phyloP scores from a whole-genome alignment of 495 filamentous ascomycete species.

The Neurospora tetraspora region DNA sequence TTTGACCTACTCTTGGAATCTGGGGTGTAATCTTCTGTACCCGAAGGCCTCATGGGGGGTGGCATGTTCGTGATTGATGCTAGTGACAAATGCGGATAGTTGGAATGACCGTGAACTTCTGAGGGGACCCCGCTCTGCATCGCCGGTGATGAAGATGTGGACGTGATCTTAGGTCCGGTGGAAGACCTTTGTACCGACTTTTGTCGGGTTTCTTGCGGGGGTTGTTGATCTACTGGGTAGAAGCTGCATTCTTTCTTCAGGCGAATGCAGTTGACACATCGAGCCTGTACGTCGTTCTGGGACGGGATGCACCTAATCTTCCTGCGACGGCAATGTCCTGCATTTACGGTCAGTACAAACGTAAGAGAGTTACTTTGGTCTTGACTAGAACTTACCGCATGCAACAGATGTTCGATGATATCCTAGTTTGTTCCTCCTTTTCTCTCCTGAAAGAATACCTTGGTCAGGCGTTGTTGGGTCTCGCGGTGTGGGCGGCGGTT shows the following conservation, averaged over 20 bases:
- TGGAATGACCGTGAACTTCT: constrained; percentile 31
- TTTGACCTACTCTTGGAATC: constrained; percentile 32
- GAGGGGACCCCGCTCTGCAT: constrained; percentile 32
- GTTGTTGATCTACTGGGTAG: constrained; percentile 81
- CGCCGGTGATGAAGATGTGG: constrained; percentile 41
- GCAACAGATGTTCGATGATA: constrained; percentile 97
- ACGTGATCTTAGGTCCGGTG: constrained; percentile 30
- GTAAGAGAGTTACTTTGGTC: neutral
- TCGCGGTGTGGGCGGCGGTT: constrained; percentile 30
- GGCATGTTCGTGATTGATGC: constrained; percentile 40
- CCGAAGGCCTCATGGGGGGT: constrained; percentile 32
- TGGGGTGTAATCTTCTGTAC: constrained; percentile 26
- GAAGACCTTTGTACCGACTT: constrained; percentile 30
- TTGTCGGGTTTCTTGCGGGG: constrained; percentile 35
- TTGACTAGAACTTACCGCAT: constrained; percentile 63
- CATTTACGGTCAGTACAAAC: constrained; percentile 7
- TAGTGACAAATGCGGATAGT: constrained; percentile 38
- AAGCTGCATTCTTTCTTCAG: constrained; percentile 96
- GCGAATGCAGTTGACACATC: constrained; percentile 92
- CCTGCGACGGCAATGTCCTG: constrained; percentile 86
- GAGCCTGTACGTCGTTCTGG: constrained; percentile 64
- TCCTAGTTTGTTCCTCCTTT: constrained; percentile 90
- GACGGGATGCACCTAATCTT: constrained; percentile 91
- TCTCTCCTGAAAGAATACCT: constrained; percentile 53
- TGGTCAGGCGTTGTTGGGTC: constrained; percentile 11